phyloP scores from a whole-genome alignment of 495 filamentous ascomycete species.

The Rusavskia elegans region DNA sequence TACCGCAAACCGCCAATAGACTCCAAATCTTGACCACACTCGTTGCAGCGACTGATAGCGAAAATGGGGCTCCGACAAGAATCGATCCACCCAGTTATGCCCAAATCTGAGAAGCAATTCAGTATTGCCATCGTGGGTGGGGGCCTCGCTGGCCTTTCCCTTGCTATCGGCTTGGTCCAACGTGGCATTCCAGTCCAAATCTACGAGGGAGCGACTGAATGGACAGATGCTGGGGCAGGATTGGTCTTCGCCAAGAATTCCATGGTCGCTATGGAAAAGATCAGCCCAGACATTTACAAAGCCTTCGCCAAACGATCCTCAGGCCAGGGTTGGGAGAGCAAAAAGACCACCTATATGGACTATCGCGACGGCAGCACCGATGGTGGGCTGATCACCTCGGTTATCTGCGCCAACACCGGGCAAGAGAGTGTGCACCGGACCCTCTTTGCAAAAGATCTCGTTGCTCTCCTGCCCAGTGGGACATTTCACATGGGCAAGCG shows the following conservation, averaged over 20 bases:
- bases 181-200: conserved; percentile 7
- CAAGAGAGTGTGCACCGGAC: conserved; percentile 28
- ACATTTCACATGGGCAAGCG: conserved; percentile 22
- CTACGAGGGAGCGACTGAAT: conserved; percentile 11
- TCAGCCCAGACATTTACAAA: background rate
- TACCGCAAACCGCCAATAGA: background rate
- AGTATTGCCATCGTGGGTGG: conserved; percentile 14
- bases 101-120: conserved; percentile 3
- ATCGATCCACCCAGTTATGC: background rate
- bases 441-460: conserved; percentile 42
- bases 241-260: conserved; percentile 9
- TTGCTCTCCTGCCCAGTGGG: conserved; percentile 33
- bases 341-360: background rate
- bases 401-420: background rate
- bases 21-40: background rate
- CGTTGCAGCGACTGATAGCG: background rate
- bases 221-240: conserved; percentile 11
- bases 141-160: conserved; percentile 13
- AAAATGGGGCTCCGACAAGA: background rate
- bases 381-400: conserved; percentile 4
- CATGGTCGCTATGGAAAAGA: background rate
- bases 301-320: background rate
- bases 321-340: background rate
- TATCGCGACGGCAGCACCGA: conserved; percentile 3
- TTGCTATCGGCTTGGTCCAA: conserved; percentile 8